phyloP scores from a whole-genome alignment of 306 rosid genomes.

The Malus asiatica region DNA sequence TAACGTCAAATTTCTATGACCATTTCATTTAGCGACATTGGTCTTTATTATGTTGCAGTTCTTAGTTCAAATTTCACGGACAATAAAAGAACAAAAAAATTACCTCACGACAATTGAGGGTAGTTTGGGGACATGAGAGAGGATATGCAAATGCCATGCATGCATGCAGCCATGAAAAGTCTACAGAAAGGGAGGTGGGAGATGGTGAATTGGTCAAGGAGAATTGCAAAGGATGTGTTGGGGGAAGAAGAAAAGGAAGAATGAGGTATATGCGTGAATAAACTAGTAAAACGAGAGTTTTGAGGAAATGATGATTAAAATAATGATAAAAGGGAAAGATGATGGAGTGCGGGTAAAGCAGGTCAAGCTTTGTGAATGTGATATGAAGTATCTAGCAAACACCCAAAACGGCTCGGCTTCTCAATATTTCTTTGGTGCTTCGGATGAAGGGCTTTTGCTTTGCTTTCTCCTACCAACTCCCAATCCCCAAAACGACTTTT shows the following conservation, averaged over 20 bases:
- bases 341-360: slow-evolving; percentile 57
- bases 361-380: slow-evolving; percentile 11
- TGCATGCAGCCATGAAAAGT: neutral
- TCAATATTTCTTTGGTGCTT: slow-evolving; percentile 35
- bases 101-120: neutral
- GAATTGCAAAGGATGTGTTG: slow-evolving; percentile 17
- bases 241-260: slow-evolving; percentile 27
- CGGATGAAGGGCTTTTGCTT: slow-evolving; percentile 34
- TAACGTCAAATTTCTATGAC: too few relatives aligned
- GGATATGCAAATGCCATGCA: neutral
- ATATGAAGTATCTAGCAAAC: slow-evolving; percentile 20
- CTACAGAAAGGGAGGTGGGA: slow-evolving; percentile 8
- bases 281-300: neutral
- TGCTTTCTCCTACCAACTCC: slow-evolving; percentile 32
- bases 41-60: neutral
- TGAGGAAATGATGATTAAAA: slow-evolving; percentile 9
- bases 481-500: slow-evolving; percentile 37
- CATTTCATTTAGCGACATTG: neutral
- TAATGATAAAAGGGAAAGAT: slow-evolving; percentile 6
- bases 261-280: neutral
- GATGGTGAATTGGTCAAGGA: slow-evolving; percentile 14
- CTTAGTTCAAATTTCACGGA: neutral
- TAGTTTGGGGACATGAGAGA: neutral
- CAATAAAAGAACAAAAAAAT: neutral
- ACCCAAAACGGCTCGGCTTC: slow-evolving; percentile 91